These are phyloP conservation scores for Tuber aestivum DNA, from an alignment of 495 filamentous ascomycete genomes.

Conservation along the genomic window DNA sequence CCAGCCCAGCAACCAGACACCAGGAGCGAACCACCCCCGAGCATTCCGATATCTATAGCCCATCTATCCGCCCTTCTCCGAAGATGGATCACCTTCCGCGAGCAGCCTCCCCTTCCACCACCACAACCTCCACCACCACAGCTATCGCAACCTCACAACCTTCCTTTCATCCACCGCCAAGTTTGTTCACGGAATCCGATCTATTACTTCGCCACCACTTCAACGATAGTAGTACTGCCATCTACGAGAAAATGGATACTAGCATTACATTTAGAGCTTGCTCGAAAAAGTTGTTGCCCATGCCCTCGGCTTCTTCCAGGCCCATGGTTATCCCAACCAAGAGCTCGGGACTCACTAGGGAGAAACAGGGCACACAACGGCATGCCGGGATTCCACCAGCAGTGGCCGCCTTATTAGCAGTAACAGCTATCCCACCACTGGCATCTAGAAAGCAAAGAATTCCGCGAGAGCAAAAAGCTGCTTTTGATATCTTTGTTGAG, in stretches of 20 bases:
- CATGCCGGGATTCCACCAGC: conserved; percentile 50
- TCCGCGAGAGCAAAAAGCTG: conserved; percentile 36
- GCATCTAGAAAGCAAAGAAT: conserved; percentile 36
- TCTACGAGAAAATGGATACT: conserved; percentile 4
- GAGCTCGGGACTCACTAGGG: conserved; percentile 18
- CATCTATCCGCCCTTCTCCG: conserved; percentile 1
- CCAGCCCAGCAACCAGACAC: conserved; percentile 1
- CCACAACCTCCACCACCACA: background rate
- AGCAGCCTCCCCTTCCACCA: background rate
- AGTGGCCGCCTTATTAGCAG: conserved; percentile 55
- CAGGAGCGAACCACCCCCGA: background rate
- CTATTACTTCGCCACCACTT: background rate
- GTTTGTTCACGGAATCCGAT: background rate
- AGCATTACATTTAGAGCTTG: conserved; percentile 5
- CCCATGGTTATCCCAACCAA: conserved; percentile 40
- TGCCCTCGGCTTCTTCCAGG: conserved; percentile 22
- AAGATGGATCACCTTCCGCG: conserved; percentile 1
- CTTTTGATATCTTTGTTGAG: conserved; percentile 30
- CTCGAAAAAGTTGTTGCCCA: conserved; percentile 28
- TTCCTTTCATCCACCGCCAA: background rate
- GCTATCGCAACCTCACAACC: background rate
- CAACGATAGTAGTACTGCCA: background rate
- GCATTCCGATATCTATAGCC: background rate
- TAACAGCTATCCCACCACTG: conserved; percentile 55
- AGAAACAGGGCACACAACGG: conserved; percentile 18